These are phyloP conservation scores for Mycena galopus DNA, from an alignment of 768 basidiomycete species.

Conservation along the genomic window DNA sequence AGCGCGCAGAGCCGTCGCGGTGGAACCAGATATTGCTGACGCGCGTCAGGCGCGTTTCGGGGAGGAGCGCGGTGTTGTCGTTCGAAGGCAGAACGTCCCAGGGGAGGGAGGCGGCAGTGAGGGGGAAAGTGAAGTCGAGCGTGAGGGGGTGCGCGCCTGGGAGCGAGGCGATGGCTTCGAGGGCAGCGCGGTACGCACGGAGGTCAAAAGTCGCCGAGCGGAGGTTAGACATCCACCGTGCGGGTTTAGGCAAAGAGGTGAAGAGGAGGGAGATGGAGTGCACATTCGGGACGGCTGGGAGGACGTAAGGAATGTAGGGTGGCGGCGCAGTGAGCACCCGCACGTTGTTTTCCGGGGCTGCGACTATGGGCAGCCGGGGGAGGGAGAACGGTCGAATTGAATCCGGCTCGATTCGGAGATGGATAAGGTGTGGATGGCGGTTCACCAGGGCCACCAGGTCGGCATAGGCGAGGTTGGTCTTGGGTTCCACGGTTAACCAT, in stretches of 20 bases:
- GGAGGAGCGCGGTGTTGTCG: neutral
- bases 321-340: conserved; percentile 8
- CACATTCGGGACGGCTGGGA: conserved; percentile 26
- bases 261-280: neutral
- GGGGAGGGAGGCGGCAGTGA: conserved; percentile 11
- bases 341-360: neutral
- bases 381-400: conserved; percentile 8
- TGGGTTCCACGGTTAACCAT: neutral
- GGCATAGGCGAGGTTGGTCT: neutral
- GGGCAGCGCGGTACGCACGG: conserved; percentile 15
- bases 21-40: neutral
- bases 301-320: conserved; percentile 25
- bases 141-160: conserved; percentile 10
- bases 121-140: conserved; percentile 17
- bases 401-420: neutral
- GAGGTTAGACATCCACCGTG: neutral
- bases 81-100: conserved; percentile 25
- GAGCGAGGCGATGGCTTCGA: conserved; percentile 17
- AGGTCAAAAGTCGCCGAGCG: conserved; percentile 9
- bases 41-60: neutral
- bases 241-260: neutral
- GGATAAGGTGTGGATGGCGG: conserved; percentile 14
- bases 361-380: neutral
- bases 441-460: conserved; percentile 15
- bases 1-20: neutral